Evolutionary conservation across 2,329 filamentous ascomycete genomes (phyloP).

Genomic region (Metarhizium sp.): DNA sequence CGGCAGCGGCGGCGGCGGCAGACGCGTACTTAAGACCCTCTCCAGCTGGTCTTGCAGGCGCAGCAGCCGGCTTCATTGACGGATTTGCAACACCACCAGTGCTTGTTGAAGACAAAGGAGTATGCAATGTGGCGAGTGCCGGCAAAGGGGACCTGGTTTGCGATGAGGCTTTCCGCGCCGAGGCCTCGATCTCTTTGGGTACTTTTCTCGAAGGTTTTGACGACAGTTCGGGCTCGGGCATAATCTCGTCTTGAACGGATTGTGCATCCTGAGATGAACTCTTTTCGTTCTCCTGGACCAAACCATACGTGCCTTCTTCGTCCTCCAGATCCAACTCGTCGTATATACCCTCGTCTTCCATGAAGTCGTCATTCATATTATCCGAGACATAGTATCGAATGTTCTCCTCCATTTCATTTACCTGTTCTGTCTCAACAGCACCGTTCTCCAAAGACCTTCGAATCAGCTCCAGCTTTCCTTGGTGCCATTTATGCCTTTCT

Average conservation of each 20-base stretch:
- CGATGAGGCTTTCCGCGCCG: constrained; percentile 66
- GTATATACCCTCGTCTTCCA: constrained; percentile 91
- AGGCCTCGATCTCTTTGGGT: constrained; percentile 47
- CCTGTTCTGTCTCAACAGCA: constrained; percentile 76
- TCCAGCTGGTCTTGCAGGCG: constrained; percentile 75
- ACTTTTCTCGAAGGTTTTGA: constrained; percentile 45
- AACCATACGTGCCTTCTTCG: constrained; percentile 80
- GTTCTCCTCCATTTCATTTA: constrained; percentile 79
- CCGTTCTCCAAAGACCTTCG: constrained; percentile 88
- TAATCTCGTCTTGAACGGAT: constrained; percentile 75
- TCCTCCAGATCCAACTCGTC: constrained; percentile 88
- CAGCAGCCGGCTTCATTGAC: constrained; percentile 84
- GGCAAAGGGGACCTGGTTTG: constrained; percentile 92
- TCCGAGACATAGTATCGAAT: constrained; percentile 95
- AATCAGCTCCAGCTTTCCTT: constrained; percentile 83
- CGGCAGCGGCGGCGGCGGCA: constrained; percentile 85
- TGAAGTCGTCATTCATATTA: constrained; percentile 79
- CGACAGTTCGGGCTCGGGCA: constrained; percentile 43
- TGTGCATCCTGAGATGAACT: constrained; percentile 93
- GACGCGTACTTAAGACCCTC: constrained; percentile 96
- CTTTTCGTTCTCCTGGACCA: constrained; percentile 71
- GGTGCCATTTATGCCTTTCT: constrained; percentile 95
- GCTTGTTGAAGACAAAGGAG: constrained; percentile 52
- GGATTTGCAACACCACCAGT: constrained; percentile 47
- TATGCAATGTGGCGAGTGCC: constrained; percentile 83